Evolutionary conservation across 2,329 filamentous ascomycete genomes (phyloP).

Genomic region (Hirsutella minnesotensis): DNA sequence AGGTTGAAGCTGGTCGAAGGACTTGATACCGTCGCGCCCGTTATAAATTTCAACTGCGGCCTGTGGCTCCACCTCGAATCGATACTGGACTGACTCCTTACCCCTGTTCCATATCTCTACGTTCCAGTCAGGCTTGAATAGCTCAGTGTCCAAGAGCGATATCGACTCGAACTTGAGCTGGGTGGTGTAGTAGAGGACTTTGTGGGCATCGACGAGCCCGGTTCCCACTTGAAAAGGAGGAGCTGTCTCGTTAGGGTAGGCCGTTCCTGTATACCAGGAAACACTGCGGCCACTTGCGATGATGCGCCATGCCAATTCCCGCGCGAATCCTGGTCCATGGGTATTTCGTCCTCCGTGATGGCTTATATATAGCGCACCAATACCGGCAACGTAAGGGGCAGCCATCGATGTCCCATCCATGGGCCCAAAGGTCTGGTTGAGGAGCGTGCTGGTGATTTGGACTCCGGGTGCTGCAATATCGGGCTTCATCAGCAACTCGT

Average conservation of each 20-base stretch:
- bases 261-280: slow-evolving; percentile 14
- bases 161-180: slow-evolving; percentile 28
- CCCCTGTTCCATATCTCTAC: slow-evolving; percentile 32
- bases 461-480: slow-evolving; percentile 37
- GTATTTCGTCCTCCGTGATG: slow-evolving; percentile 26
- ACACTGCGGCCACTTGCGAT: slow-evolving; percentile 20
- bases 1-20: slow-evolving; percentile 15
- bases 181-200: slow-evolving; percentile 25
- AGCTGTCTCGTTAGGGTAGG: slow-evolving; percentile 6
- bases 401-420: slow-evolving; percentile 46
- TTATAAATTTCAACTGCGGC: slow-evolving; percentile 24
- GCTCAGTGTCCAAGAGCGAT: slow-evolving; percentile 34
- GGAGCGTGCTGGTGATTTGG: slow-evolving; percentile 37
- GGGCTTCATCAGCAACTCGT: slow-evolving; percentile 38
- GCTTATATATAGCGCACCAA: slow-evolving; percentile 34
- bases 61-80: slow-evolving; percentile 25
- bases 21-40: slow-evolving; percentile 15
- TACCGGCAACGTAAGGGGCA: slow-evolving; percentile 38
- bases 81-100: slow-evolving; percentile 25
- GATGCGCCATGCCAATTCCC: slow-evolving; percentile 20
- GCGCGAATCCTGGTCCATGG: slow-evolving; percentile 23
- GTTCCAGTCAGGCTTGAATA: slow-evolving; percentile 23
- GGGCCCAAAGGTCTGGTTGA: slow-evolving; percentile 29
- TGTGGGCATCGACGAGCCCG: slow-evolving; percentile 32
- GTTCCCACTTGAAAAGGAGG: slow-evolving; percentile 30